These are phyloP conservation scores for Neotropicomus parvogracilis DNA, from an alignment of 1,284 basidiomycete species.

Conservation along the genomic window DNA sequence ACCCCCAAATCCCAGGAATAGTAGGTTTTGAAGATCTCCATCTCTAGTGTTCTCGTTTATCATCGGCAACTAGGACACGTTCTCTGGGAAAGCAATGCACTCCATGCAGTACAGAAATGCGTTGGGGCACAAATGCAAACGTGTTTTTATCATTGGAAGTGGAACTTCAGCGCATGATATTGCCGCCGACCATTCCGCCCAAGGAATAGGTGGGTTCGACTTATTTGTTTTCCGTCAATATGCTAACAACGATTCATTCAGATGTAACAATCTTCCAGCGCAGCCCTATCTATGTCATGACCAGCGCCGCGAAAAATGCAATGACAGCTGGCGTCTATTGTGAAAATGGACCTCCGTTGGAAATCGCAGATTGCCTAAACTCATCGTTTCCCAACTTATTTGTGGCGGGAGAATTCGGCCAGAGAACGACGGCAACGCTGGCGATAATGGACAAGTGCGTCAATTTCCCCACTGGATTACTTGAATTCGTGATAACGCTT, in stretches of 20 bases:
- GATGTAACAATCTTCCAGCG: constrained; percentile 9
- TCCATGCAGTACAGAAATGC: constrained; percentile 3
- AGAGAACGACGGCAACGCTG: constrained; percentile 3
- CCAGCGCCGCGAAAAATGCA: constrained; percentile 1
- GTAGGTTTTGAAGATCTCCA: background rate
- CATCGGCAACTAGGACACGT: constrained; percentile 26
- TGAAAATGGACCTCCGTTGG: constrained; percentile 7
- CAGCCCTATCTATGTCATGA: constrained; percentile 6
- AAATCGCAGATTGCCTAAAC: constrained; percentile 5
- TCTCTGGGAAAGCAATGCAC: constrained; percentile 7
- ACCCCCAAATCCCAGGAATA: constrained; percentile 3
- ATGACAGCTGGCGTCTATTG: constrained; percentile 4
- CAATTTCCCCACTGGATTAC: background rate
- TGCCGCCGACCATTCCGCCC: background rate
- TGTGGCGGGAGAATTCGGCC: constrained; percentile 3
- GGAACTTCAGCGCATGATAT: constrained; percentile 10
- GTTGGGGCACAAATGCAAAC: constrained; percentile 2
- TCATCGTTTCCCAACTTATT: constrained; percentile 2
- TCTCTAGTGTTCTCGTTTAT: background rate
- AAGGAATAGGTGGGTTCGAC: constrained; percentile 1
- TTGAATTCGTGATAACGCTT: background rate
- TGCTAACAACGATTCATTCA: background rate
- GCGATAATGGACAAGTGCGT: constrained; percentile 3
- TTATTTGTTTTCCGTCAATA: background rate
- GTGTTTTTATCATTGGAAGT: constrained; percentile 6